Conservation (phyloP, 2,329 filamentous ascomycete genomes). For the Stagonosporopsis chrysanthemi region DNA sequence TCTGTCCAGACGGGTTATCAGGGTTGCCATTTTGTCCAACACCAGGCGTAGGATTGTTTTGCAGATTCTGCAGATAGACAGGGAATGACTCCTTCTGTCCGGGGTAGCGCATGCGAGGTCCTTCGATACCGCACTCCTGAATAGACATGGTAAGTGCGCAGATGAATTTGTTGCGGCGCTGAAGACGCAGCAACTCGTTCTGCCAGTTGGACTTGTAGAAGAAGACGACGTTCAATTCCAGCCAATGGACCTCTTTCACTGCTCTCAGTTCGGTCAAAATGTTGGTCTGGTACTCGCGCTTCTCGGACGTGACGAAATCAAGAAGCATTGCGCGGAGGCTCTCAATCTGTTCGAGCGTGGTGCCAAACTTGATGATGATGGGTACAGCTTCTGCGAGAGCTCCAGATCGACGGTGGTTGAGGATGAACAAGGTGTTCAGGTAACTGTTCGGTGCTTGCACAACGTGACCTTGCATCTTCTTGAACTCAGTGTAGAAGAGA, state of each 20-base stretch:
- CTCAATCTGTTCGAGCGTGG: conserved; percentile 82
- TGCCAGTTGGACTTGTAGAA: conserved; percentile 99
- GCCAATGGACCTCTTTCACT: conserved; percentile 82
- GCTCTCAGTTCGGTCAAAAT: conserved; percentile 84
- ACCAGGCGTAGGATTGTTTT: conserved; percentile 54
- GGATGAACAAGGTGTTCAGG: conserved; percentile 90
- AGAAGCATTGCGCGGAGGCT: conserved; percentile 79
- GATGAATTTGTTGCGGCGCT: conserved; percentile 92
- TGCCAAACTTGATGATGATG: conserved; percentile 87
- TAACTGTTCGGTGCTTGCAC: conserved; percentile 96
- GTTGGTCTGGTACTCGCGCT: conserved; percentile 86
- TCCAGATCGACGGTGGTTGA: conserved; percentile 91
- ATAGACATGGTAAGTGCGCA: conserved; percentile 89
- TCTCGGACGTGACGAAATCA: conserved; percentile 83
- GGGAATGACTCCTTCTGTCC: conserved; percentile 73
- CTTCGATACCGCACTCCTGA: conserved; percentile 83
- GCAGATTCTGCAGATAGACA: conserved; percentile 66
- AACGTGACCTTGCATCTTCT: conserved; percentile 97
- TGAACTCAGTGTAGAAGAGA: conserved; percentile 93
- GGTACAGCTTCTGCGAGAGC: conserved; percentile 85
- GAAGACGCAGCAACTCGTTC: conserved; percentile 88
- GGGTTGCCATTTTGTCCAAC: conserved; percentile 53
- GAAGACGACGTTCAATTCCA: conserved; percentile 91
- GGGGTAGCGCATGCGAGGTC: conserved; percentile 75
- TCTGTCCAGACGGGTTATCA: conserved; percentile 54